Evolutionary conservation across 768 basidiomycete species (phyloP).

Genomic region (Lyophyllum shimeji): DNA sequence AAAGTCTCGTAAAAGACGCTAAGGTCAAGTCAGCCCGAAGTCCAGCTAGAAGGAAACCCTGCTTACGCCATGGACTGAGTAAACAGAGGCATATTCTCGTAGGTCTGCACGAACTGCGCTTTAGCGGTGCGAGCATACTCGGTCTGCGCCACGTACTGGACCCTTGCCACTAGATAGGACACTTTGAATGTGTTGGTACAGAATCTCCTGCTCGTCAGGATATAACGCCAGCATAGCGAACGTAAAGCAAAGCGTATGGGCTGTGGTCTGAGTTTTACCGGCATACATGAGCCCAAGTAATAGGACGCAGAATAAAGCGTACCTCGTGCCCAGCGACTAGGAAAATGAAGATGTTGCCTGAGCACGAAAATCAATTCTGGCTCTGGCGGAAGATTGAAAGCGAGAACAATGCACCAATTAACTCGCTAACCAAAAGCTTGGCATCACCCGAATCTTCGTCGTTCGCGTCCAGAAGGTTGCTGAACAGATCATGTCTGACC

Average conservation of each 20-base stretch:
- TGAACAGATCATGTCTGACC: constrained; percentile 51
- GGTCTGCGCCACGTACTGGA: constrained; percentile 25
- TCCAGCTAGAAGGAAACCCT: not conserved
- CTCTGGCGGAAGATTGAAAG: not conserved
- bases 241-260: constrained; percentile 36
- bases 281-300: not conserved
- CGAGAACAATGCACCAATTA: constrained; percentile 29
- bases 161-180: constrained; percentile 29
- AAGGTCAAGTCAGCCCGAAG: not conserved
- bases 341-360: constrained; percentile 49
- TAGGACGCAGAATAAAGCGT: not conserved
- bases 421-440: constrained; percentile 42
- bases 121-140: not conserved
- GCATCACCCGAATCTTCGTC: constrained; percentile 32
- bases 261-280: constrained; percentile 30
- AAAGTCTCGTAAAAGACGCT: constrained; percentile 53
- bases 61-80: constrained; percentile 40
- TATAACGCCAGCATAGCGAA: constrained; percentile 43
- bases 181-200: constrained; percentile 36
- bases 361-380: not conserved
- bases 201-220: constrained; percentile 41
- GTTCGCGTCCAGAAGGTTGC: constrained; percentile 50
- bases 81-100: constrained; percentile 39
- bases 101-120: constrained; percentile 25
- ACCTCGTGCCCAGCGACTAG: constrained; percentile 66